phyloP scores from a whole-genome alignment of 1,284 basidiomycete species.

The Apiotrichum akiyoshidainum region DNA sequence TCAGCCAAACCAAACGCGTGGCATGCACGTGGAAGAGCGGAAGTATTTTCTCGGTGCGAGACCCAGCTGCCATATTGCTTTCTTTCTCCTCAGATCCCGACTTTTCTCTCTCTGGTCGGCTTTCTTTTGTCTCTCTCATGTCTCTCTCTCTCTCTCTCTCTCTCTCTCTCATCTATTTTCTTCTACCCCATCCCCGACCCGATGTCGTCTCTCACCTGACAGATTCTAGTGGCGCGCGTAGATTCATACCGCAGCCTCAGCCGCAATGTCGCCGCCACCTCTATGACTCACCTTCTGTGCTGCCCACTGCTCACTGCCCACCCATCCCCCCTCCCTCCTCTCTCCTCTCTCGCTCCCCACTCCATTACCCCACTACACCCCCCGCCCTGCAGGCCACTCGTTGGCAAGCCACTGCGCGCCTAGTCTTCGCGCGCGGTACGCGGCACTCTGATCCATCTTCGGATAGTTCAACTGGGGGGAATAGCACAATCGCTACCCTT shows the following conservation, averaged over 20 bases:
- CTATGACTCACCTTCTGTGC: neutral
- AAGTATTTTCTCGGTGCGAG: no score
- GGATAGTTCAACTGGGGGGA: conserved; percentile 18
- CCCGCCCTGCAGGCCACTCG: conserved; percentile 7
- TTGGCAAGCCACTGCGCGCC: conserved; percentile 32
- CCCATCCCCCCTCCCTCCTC: neutral
- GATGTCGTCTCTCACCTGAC: no score
- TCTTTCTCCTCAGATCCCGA: neutral
- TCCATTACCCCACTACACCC: conserved; percentile 14
- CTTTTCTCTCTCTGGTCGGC: neutral
- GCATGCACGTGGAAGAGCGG: no score
- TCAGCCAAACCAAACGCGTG: no score
- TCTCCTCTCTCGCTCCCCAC: conserved; percentile 6
- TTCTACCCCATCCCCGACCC: neutral
- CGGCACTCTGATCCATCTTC: neutral
- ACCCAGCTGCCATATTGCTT: neutral
- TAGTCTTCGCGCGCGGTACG: conserved; percentile 32
- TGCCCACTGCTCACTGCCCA: neutral
- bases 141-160: no score
- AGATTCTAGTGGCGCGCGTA: no score
- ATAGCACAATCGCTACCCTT: conserved; percentile 34
- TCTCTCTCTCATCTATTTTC: neutral
- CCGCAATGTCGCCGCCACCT: no score
- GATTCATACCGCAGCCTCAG: no score
- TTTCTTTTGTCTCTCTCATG: no score